Base-by-base conservation (phyloP, 1,284 basidiomycete species). In the Papiliotrema nemorosa region DNA sequence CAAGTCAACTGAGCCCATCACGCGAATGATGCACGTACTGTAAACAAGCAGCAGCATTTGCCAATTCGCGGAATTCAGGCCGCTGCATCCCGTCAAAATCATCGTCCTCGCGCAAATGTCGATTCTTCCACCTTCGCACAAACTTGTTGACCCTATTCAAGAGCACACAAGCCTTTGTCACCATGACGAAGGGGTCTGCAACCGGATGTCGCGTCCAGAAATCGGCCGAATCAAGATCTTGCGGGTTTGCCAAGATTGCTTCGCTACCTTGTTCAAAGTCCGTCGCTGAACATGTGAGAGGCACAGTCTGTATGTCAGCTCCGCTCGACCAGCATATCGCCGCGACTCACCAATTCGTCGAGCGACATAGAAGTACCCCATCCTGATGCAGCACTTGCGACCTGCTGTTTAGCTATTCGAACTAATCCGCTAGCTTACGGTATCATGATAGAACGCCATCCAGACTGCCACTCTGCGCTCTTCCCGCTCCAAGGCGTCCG, bases 391-490 rank as follows among this genome's bases (percentile, higher is more conserved):
- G 68, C 57, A 27, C 62, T 65, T 3, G 64, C 60, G 35, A 70
- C 58, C 53, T 60, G 31, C 35, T 20, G 27, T 21, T 7, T 47
- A 45, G 2, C 16, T 20, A 14, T 7, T 24, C 18, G 7, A 22
- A 33, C 2, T 3, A 44, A 29, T 43, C 24, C 10, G 27, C 9
- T 22, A 9, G 54, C 50, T 25, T 21, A 60, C 55, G 3, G 68
- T 69, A 53, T 74, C 70, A 53, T 70, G 68, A 44, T 67, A 70
- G 52, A 71, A 61, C 3, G 66, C 66, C 60, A 69, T 69, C 73
- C 73, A 75, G 9, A 73, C 58, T 14, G 70, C 59, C 3, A 58
- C 62, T 35, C 68, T 54, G 12, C 73, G 53, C 48, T 75, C 73
- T 52, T 75, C 72, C n/a, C 70, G 55, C 48, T 75, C 73, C 3